Evolutionary conservation across 331 rosid genomes (phyloP).

Genomic region (Erythrophleum ivorense): DNA sequence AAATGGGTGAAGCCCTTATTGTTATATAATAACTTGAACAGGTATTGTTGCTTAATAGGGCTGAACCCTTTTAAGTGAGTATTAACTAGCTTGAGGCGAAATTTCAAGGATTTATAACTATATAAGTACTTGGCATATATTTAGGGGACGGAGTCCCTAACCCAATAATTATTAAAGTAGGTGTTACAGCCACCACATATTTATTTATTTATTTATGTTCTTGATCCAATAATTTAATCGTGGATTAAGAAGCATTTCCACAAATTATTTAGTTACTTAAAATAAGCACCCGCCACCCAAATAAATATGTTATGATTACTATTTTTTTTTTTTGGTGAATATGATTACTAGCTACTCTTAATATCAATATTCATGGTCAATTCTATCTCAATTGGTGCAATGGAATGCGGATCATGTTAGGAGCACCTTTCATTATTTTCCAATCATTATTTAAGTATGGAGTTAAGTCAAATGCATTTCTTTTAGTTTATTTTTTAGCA

Average conservation of each 20-base stretch:
- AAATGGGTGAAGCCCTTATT: too few relatives aligned
- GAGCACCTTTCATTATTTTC: constrained; percentile 38
- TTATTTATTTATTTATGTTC: not conserved
- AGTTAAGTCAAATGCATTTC: constrained; percentile 40
- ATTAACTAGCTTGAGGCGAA: too few relatives aligned
- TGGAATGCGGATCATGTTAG: constrained; percentile 58
- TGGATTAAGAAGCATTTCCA: constrained; percentile 22
- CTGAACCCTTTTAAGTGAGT: too few relatives aligned
- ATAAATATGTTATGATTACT: not conserved
- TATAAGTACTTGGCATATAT: too few relatives aligned
- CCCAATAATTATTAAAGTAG: too few relatives aligned
- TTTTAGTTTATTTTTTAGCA: constrained; percentile 22
- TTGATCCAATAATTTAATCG: constrained; percentile 21
- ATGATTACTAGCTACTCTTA: constrained; percentile 21
- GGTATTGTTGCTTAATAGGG: too few relatives aligned
- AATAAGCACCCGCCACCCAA: constrained; percentile 33
- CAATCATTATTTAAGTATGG: constrained; percentile 38
- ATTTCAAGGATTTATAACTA: too few relatives aligned
- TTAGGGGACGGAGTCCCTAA: too few relatives aligned
- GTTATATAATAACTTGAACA: too few relatives aligned
- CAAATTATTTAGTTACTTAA: constrained; percentile 32
- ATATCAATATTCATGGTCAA: constrained; percentile 28
- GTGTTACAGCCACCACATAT: too few relatives aligned
- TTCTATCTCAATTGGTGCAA: constrained; percentile 41
- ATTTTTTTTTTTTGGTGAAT: too few relatives aligned